Percentiles rank a stretch among this genome's conserved stretches.
These are phyloP conservation scores for Mycena sp. DNA, from an alignment of 1,284 basidiomycete genomes.

Conservation along the genomic window DNA sequence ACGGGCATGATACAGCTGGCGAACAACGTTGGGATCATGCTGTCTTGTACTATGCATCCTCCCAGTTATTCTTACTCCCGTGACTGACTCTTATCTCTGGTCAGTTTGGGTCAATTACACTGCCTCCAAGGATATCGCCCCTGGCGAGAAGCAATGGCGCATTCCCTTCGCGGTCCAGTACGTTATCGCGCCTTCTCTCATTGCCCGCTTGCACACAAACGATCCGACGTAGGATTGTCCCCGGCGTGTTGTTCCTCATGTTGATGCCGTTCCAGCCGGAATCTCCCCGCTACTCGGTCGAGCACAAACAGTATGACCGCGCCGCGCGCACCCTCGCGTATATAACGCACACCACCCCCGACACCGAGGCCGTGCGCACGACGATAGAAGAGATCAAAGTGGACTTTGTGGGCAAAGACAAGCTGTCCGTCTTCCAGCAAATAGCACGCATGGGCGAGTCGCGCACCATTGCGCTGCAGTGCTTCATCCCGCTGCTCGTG, in stretches of 20 bases:
- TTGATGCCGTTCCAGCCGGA: slow-evolving; percentile 63
- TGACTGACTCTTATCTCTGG: not conserved
- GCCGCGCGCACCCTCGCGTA: slow-evolving; percentile 61
- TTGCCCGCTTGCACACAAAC: not conserved
- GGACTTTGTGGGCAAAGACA: slow-evolving; percentile 56
- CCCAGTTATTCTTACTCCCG: too few species aligned
- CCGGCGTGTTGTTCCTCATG: slow-evolving; percentile 57
- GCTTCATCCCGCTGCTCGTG: slow-evolving; percentile 60
- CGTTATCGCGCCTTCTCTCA: slow-evolving; percentile 12
- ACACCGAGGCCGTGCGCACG: slow-evolving; percentile 50
- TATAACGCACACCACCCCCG: slow-evolving; percentile 48
- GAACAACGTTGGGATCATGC: slow-evolving; percentile 59
- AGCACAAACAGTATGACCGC: slow-evolving; percentile 58
- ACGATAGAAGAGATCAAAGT: slow-evolving; percentile 62
- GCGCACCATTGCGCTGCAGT: slow-evolving; percentile 52
- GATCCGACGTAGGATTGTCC: slow-evolving; percentile 48
- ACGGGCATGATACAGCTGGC: slow-evolving; percentile 65
- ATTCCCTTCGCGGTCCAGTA: slow-evolving; percentile 64
- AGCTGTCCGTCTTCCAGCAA: slow-evolving; percentile 47
- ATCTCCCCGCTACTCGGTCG: slow-evolving; percentile 70
- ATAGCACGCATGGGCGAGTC: slow-evolving; percentile 56
- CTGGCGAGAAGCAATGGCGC: slow-evolving; percentile 58
- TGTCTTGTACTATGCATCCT: slow-evolving; percentile 62
- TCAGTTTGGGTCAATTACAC: slow-evolving; percentile 60
- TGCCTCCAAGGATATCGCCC: slow-evolving; percentile 45